Base-by-base conservation (phyloP, 345 rosid species). In the Arabidopsis suecica region DNA sequence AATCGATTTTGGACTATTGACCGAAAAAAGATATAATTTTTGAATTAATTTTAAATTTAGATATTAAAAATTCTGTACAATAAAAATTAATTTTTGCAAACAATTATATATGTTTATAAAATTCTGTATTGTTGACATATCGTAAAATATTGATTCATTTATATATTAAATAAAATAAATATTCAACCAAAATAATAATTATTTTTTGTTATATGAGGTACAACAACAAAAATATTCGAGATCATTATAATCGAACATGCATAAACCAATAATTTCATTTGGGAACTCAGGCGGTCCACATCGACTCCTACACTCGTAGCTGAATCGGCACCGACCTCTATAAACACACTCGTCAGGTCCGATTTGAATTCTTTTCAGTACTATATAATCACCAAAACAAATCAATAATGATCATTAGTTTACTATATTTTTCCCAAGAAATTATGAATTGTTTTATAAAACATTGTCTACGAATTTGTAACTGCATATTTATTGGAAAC, bases 291-390 rank as follows among this genome's bases (percentile, higher is more conserved):
- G 53, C 6, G 55, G 64, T 55, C 54, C 73, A 56, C 73, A 69
- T 42, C 73, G 63, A 56, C 73, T 56, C 18, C 2, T 18, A 69
- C 73, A 69, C 11, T 56, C 33, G 2, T 56, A 5, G 9, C 73
- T 69, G 12, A 2, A 56, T 34, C 0, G 12, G 9, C 73, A 69
- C 0, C 1, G 9, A 42, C 73, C 73, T 69, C 42, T 56, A 2
- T 42, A 68, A 40, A 3, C 6, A 41, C 72, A 68, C 7, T n/a
- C 51, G 3, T 9, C 51, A 40, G 1, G 1, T 25, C 5, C 28
- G 1, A 14, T 1, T 54, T 53, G 70, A 12, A 49, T 4, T 33
- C 7, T 54, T 14, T 54, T 28, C 61, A 53, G 14, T n/a, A 9
- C 62, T 54, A 25, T 49, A 22, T 38, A 7, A 3, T 25, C 3